phyloP scores from a whole-genome alignment of 805 yeast species.

The Priceomyces melissophilus region DNA sequence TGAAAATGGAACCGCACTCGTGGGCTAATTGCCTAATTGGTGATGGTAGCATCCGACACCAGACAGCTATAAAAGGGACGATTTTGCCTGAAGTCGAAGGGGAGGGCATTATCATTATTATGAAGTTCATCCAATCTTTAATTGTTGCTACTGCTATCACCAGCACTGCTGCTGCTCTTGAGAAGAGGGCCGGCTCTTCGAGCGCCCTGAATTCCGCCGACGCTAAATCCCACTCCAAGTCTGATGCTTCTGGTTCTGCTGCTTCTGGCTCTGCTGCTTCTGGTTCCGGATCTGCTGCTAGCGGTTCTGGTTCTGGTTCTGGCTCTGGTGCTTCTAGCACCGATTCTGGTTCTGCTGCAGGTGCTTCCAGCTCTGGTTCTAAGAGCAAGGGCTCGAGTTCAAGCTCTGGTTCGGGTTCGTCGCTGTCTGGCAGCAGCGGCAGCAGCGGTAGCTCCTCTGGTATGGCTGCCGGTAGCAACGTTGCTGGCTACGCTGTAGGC shows the following conservation, averaged over 20 bases:
- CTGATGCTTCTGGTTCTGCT: constrained; percentile 7
- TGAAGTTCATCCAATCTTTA: constrained; percentile 5
- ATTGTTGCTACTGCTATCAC: constrained; percentile 4
- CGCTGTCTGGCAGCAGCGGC: too few relatives aligned
- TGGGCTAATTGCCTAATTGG: too few relatives aligned
- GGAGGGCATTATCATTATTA: background rate
- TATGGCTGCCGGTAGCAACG: constrained; percentile 6
- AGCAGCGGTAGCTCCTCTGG: constrained; percentile 4
- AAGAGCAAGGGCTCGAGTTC: constrained; percentile 7
- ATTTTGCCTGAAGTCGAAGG: too few relatives aligned
- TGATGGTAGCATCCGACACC: too few relatives aligned
- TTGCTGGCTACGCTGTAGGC: constrained; percentile 14
- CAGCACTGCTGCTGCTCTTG: constrained; percentile 4
- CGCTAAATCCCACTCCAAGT: constrained; percentile 6
- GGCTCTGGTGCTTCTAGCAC: constrained; percentile 3
- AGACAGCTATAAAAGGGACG: too few relatives aligned
- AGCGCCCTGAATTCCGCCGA: constrained; percentile 12
- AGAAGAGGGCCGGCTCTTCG: constrained; percentile 2
- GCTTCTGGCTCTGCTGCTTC: constrained; percentile 3
- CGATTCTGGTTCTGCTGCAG: constrained; percentile 6
- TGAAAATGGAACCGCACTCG: too few relatives aligned
- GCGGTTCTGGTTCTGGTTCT: constrained; percentile 6
- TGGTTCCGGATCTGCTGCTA: constrained; percentile 3
- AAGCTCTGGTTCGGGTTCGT: constrained; percentile 2
- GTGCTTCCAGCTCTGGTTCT: constrained; percentile 9